Conservation (phyloP, 768 basidiomycete genomes). For the Cystobasidium tubakii region DNA sequence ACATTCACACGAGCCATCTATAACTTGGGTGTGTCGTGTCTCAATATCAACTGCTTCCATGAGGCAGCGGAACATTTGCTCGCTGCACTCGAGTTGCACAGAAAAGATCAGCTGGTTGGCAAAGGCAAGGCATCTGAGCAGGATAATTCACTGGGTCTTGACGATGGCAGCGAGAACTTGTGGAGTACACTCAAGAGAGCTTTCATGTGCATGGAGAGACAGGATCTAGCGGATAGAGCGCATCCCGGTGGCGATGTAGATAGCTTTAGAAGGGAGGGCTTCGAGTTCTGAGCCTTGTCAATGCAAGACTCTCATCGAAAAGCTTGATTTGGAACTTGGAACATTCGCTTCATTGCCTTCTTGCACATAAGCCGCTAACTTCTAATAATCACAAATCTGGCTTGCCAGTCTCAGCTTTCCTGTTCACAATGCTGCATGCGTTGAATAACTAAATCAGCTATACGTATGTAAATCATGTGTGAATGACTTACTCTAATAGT, state of each 20-base stretch:
- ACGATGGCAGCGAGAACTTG: constrained; percentile 73
- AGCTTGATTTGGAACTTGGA: no score
- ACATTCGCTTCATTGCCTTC: no score
- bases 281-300: constrained; percentile 65
- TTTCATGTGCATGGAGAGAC: constrained; percentile 73
- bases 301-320: neutral
- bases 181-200: constrained; percentile 84
- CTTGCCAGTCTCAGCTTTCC: neutral
- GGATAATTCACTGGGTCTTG: constrained; percentile 40
- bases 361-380: neutral
- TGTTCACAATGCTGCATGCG: neutral
- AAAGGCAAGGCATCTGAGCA: constrained; percentile 26
- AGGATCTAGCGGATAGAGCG: constrained; percentile 72
- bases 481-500: constrained; percentile 23
- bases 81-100: constrained; percentile 70
- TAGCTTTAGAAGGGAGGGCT: constrained; percentile 72
- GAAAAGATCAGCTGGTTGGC: constrained; percentile 38
- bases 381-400: neutral
- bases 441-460: no score
- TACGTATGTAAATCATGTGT: no score
- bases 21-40: constrained; percentile 93
- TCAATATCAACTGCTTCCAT: constrained; percentile 90
- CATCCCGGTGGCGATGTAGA: constrained; percentile 62
- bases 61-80: constrained; percentile 96
- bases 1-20: constrained; percentile 96